A percentile compares a stretch with the other conserved stretches of the same genome.
Conservation (phyloP, 2,329 filamentous ascomycete species). For the Aspergillus versicolor region DNA sequence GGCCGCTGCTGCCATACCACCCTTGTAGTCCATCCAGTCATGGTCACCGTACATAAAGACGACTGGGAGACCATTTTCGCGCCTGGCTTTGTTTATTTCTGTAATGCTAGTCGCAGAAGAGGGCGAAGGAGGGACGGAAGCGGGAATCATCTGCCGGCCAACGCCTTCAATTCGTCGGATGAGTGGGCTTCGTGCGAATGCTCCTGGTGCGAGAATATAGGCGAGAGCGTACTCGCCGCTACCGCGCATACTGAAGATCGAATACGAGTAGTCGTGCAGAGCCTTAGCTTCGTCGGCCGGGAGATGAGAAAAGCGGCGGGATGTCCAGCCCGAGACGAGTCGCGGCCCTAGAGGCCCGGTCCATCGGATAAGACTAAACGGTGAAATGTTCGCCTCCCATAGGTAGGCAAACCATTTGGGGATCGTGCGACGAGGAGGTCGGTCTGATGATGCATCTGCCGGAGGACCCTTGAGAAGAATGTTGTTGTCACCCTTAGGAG, state of each 20-base stretch:
- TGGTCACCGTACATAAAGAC: constrained; percentile 96
- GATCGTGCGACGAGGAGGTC: constrained; percentile 59
- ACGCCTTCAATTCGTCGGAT: constrained; percentile 85
- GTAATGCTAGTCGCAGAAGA: constrained; percentile 32
- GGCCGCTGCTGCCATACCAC: constrained; percentile 76
- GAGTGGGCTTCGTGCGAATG: constrained; percentile 82
- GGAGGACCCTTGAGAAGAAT: constrained; percentile 48
- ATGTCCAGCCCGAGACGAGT: constrained; percentile 93
- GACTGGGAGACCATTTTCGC: constrained; percentile 71
- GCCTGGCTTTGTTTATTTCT: constrained; percentile 5
- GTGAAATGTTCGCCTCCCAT: constrained; percentile 96
- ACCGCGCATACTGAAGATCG: constrained; percentile 86
- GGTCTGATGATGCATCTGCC: constrained; percentile 30
- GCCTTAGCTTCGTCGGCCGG: constrained; percentile 76
- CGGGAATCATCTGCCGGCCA: constrained; percentile 64
- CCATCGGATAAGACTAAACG: constrained; percentile 86
- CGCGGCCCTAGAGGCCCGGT: constrained; percentile 86
- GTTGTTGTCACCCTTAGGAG: constrained; percentile 48
- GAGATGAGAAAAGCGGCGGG: constrained; percentile 85
- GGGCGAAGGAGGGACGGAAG: constrained; percentile 11
- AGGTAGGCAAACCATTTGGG: constrained; percentile 88
- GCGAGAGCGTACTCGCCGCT: constrained; percentile 91
- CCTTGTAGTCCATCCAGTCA: constrained; percentile 97
- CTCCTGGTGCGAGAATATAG: constrained; percentile 90
- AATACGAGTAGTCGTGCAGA: constrained; percentile 91